A percentile compares a stretch with the other conserved stretches of the same genome.
phyloP scores from a whole-genome alignment of 73 alveolate species.

The Durusdinium trenchii region DNA sequence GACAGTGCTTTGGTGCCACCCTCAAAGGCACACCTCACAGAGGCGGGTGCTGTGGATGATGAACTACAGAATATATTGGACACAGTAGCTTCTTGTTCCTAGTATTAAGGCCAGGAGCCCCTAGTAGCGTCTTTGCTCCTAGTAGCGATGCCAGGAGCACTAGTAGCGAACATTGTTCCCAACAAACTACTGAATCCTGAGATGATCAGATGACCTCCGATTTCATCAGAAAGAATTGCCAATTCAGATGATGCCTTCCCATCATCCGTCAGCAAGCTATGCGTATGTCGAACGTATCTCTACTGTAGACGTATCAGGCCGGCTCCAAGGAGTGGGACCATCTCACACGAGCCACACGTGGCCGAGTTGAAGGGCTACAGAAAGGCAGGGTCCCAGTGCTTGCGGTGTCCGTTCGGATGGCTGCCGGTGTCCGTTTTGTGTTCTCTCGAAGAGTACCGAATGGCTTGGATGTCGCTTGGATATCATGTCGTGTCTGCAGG shows the following conservation, averaged over 20 bases:
- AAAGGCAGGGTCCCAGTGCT: not conserved
- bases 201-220: too few relatives aligned
- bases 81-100: too few relatives aligned
- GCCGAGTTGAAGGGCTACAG: constrained; percentile 77
- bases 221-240: not conserved
- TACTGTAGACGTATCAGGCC: not conserved
- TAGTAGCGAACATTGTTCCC: too few relatives aligned
- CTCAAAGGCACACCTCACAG: constrained; percentile 77
- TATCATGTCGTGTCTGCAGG: not conserved
- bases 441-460: too few relatives aligned
- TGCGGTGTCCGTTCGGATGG: not conserved
- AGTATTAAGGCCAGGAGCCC: too few relatives aligned
- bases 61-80: not conserved
- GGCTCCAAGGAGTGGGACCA: constrained; percentile 94
- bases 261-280: too few relatives aligned
- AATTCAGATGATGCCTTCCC: too few relatives aligned
- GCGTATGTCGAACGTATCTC: too few relatives aligned
- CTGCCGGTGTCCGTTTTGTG: not conserved
- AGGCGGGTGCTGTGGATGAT: not conserved
- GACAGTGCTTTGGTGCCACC: constrained; percentile 79
- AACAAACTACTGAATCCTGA: too few relatives aligned
- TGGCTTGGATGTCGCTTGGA: not conserved
- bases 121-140: too few relatives aligned
- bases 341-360: constrained; percentile 91
- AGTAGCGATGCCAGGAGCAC: too few relatives aligned